phyloP scores from a whole-genome alignment of 2,329 filamentous ascomycete genomes.

The Paracoccidioides brasiliensis region DNA sequence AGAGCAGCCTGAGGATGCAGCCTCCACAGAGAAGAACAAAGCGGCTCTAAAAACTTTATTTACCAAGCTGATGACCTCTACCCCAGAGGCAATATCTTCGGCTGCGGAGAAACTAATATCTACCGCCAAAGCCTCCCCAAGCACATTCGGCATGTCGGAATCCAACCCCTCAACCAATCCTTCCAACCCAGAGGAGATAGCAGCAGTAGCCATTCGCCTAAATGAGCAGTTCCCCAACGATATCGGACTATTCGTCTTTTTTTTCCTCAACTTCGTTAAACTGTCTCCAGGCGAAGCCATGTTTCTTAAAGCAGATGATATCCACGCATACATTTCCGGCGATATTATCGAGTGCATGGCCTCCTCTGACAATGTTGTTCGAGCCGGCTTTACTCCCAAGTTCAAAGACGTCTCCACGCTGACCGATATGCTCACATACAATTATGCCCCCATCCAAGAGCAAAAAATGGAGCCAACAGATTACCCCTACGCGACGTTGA shows the following conservation, averaged over 20 bases:
- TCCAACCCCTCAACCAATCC: slow-evolving; percentile 24
- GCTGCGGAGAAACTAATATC: slow-evolving; percentile 58
- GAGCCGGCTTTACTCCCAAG: slow-evolving; percentile 93
- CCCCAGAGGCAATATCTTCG: slow-evolving; percentile 49
- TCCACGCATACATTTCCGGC: slow-evolving; percentile 66
- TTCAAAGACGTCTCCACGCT: slow-evolving; percentile 92
- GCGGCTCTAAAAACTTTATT: slow-evolving; percentile 64
- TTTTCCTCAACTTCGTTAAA: slow-evolving; percentile 93
- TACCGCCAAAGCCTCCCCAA: slow-evolving; percentile 54
- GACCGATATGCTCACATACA: slow-evolving; percentile 85
- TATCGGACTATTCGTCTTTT: slow-evolving; percentile 86
- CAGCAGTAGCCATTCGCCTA: slow-evolving; percentile 63
- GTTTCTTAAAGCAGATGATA: slow-evolving; percentile 92
- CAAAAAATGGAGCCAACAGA: slow-evolving; percentile 83
- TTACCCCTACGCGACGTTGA: slow-evolving; percentile 75
- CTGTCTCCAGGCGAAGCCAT: slow-evolving; percentile 82
- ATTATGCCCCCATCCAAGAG: slow-evolving; percentile 82
- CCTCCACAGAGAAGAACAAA: slow-evolving; percentile 53
- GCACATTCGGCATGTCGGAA: slow-evolving; percentile 53
- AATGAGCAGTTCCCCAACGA: slow-evolving; percentile 78
- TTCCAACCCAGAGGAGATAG: slow-evolving; percentile 45
- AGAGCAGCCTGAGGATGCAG: slow-evolving; percentile 35
- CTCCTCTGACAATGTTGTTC: slow-evolving; percentile 94
- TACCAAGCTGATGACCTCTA: slow-evolving; percentile 65
- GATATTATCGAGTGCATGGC: slow-evolving; percentile 99